These are phyloP conservation scores for Xylaria arbuscula DNA, from an alignment of 2,329 filamentous ascomycete genomes.

Conservation along the genomic window DNA sequence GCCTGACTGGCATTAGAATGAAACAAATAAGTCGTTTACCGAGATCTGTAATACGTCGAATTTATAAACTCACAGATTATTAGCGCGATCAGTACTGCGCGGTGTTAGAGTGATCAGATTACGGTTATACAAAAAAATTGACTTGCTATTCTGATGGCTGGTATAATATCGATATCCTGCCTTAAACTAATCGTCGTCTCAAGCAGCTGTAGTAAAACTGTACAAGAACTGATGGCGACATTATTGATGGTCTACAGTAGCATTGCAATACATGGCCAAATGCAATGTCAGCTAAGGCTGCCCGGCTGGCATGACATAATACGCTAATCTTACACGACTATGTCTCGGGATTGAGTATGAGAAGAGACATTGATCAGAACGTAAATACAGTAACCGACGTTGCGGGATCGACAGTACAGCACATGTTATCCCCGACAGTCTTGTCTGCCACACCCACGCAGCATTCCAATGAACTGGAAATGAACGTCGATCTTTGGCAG, in stretches of 20 bases:
- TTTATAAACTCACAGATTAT: not conserved
- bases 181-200: not conserved
- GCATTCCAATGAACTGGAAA: conserved; percentile 15
- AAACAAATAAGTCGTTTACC: not conserved
- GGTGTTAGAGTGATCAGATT: not conserved
- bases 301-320: conserved; percentile 31
- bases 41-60: not conserved
- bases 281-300: not conserved
- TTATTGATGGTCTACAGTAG: not conserved
- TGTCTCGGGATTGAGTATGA: conserved; percentile 4
- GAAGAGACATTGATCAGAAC: not conserved
- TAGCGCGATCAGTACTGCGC: no score
- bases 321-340: not conserved
- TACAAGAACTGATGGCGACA: not conserved
- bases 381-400: conserved; percentile 1
- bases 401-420: conserved; percentile 27
- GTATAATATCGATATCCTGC: not conserved
- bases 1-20: not conserved
- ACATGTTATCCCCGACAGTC: conserved; percentile 14
- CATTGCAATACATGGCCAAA: not conserved
- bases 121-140: not conserved
- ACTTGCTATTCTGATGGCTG: not conserved
- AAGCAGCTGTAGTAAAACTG: not conserved
- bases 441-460: not conserved
- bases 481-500: conserved; percentile 26